phyloP scores from a whole-genome alignment of 192 early-diverging fungal species.

The Lobosporangium transversale region DNA sequence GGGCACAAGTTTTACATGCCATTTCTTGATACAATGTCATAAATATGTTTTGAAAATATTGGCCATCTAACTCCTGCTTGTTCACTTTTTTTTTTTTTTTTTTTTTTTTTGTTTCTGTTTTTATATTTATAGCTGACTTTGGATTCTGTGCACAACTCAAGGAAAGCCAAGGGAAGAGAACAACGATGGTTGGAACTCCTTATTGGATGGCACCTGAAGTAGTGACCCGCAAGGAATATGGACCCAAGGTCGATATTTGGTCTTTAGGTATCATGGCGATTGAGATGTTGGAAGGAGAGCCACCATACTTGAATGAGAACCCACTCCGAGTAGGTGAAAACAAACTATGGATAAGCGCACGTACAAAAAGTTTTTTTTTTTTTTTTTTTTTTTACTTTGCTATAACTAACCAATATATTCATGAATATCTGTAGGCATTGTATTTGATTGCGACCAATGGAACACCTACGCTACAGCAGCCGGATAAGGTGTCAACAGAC shows the following conservation, averaged over 20 bases:
- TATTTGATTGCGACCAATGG: constrained; percentile 97
- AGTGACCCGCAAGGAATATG: constrained; percentile 91
- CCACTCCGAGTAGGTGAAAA: constrained; percentile 79
- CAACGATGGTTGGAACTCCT: constrained; percentile 86
- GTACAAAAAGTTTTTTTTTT: too few species aligned
- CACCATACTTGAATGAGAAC: constrained; percentile 96
- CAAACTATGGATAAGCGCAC: too few species aligned
- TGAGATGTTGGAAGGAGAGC: constrained; percentile 98
- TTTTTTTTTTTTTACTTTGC: constrained; percentile 6
- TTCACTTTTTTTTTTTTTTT: neutral
- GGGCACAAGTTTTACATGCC: too few species aligned
- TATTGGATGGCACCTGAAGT: constrained; percentile 99
- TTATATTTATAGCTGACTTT: constrained; percentile 88
- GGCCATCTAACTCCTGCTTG: neutral
- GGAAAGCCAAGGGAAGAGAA: constrained; percentile 73
- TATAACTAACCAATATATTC: too few species aligned
- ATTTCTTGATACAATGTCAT: too few species aligned
- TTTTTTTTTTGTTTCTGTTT: neutral
- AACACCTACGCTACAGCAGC: constrained; percentile 90
- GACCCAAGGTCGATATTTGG: constrained; percentile 95
- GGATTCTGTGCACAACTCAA: constrained; percentile 86
- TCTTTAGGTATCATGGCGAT: constrained; percentile 98
- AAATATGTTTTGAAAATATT: neutral
- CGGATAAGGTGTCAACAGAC: constrained; percentile 76
- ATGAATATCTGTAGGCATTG: too few species aligned